Percentiles rank a stretch among this genome's conserved stretches.
Evolutionary conservation across 768 basidiomycete genomes (phyloP).

Genomic region (Suillus ampliporus): DNA sequence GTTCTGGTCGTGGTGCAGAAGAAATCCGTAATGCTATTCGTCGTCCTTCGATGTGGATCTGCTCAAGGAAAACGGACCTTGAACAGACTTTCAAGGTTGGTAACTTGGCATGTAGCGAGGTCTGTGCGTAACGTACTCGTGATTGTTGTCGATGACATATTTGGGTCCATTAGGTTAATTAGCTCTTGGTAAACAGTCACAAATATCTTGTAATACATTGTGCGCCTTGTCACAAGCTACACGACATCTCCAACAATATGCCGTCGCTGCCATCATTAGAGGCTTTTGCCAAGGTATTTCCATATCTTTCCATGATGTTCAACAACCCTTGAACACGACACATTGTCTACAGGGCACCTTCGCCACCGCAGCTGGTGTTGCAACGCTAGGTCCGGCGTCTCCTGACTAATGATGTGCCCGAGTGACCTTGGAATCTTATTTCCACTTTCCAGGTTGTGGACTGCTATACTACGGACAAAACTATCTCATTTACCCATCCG

Average conservation of each 20-base stretch:
- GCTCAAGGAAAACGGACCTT: no score
- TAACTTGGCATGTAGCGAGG: no score
- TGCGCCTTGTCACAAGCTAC: not conserved
- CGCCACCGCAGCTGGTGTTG: conserved; percentile 61
- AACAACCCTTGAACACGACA: not conserved
- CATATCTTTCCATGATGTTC: not conserved
- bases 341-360: conserved; percentile 49
- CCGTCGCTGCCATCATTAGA: conserved; percentile 45
- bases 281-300: conserved; percentile 49
- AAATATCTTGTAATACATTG: not conserved
- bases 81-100: not conserved
- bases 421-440: conserved; percentile 4
- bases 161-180: no score
- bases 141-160: no score
- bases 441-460: conserved; percentile 60
- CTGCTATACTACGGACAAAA: conserved; percentile 88
- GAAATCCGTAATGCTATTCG: no score
- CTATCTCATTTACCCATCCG: conserved; percentile 89
- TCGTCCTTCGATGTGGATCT: no score
- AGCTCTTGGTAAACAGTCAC: conserved; percentile 4
- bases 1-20: no score
- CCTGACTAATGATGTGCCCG: conserved; percentile 9
- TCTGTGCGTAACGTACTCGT: no score
- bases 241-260: conserved; percentile 9
- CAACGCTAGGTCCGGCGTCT: conserved; percentile 55